Base-by-base conservation (phyloP, 164 flowering plant genomes). In the Buxus sempervirens region DNA sequence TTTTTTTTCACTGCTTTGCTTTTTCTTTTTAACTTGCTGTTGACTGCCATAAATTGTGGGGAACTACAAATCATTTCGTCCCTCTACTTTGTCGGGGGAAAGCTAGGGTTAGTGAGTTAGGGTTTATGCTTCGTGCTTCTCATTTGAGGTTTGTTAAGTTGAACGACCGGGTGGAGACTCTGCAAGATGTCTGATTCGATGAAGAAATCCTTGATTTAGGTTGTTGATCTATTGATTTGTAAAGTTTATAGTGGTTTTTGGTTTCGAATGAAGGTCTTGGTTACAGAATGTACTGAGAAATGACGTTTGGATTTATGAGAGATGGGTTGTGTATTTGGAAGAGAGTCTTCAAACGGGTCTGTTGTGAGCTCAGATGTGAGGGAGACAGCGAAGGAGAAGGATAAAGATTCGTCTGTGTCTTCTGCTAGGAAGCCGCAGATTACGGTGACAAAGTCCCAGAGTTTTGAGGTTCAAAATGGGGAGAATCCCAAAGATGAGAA, bases 261-360 rank as follows among this genome's bases (percentile, higher is more conserved):
- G 65, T 65, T 54, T 54, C 57, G 49, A 73, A 53, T 69, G n/a
- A 41, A 24, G 49, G 60, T n/a, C 4, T n/a, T 8, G n/a, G 54
- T 60, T 5, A 59, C 28, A 45, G 70, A 41, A 48, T 53, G 48
- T 5, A 54, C 32, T 32, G 66, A 53, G 71, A 68, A 20, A 60
- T 60, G 42, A 63, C 53, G 53, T 26, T 71, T 63, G 49, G 57
- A n/a, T 49, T 36, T 42, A 23, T 12, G 41, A 58, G 69, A 54
- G 26, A 80, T 74, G 78, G 80, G 78, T 51, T 77, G 84, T 59
- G 83, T 81, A 63, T 72, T 78, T 41, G 76, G 81, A 55, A 72
- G 59, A 66, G 69, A 71, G 67, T 65, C 67, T 48, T 66, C 68
- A 18, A 70, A 70, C 15, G 60, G 26, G 20, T 57, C 63, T 23